phyloP scores from a whole-genome alignment of 192 early-diverging fungal genomes.

The Backusella circina region DNA sequence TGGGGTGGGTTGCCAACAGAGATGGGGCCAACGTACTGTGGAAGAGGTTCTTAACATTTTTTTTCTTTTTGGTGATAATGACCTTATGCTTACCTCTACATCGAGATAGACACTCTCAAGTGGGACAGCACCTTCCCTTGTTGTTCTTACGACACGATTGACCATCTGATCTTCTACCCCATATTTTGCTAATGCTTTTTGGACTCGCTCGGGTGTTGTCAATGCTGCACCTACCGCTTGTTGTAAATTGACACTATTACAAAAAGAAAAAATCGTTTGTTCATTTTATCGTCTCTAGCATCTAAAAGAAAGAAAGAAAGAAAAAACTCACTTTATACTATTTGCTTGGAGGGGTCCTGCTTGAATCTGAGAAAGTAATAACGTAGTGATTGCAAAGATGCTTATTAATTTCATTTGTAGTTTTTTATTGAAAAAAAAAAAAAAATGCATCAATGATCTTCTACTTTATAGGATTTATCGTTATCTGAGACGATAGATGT shows the following conservation, averaged over 20 bases:
- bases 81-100: conserved; percentile 22
- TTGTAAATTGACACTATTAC: conserved; percentile 1
- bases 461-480: not conserved
- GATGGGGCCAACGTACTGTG: conserved; percentile 49
- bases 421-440: not conserved
- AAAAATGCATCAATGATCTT: not conserved
- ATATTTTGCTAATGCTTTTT: conserved; percentile 21
- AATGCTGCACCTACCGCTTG: not conserved
- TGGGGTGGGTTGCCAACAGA: conserved; percentile 66
- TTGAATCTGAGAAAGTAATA: not conserved
- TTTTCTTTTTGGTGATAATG: not conserved
- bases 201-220: conserved; percentile 13
- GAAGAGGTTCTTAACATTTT: no score
- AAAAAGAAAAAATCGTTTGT: no score
- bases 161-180: not conserved
- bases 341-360: not conserved
- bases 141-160: not conserved
- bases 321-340: not conserved
- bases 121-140: not conserved
- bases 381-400: not conserved
- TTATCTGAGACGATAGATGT: not conserved
- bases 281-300: no score
- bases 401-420: not conserved
- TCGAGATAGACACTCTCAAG: conserved; percentile 18
- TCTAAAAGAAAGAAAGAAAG: not conserved